A percentile compares a stretch with the other conserved stretches of the same genome.
Evolutionary conservation across 2,329 filamentous ascomycete species (phyloP).

Genomic region (Calonectria montana): DNA sequence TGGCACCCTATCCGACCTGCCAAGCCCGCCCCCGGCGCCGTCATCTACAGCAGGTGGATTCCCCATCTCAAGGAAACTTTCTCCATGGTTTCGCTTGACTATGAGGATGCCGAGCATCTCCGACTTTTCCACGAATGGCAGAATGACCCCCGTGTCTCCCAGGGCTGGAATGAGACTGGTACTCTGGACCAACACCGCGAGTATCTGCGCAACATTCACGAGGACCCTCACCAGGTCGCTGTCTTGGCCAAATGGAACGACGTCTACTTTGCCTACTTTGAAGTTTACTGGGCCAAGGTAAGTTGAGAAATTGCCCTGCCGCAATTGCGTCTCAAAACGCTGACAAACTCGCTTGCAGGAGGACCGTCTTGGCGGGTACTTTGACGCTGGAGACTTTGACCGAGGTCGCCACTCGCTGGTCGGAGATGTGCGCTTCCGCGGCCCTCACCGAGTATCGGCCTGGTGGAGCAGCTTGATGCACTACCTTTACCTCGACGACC

Average conservation of each 20-base stretch:
- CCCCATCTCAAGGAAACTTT: conserved; percentile 81
- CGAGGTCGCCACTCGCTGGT: conserved; percentile 69
- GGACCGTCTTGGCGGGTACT: conserved; percentile 67
- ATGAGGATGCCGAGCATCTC: conserved; percentile 71
- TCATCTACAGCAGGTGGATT: conserved; percentile 83
- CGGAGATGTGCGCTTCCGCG: conserved; percentile 69
- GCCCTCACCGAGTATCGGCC: conserved; percentile 69
- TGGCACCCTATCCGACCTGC: conserved; percentile 78
- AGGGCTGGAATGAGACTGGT: conserved; percentile 84
- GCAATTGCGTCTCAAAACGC: not conserved
- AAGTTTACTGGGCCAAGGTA: conserved; percentile 80
- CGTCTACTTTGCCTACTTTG: conserved; percentile 79
- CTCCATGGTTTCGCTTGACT: conserved; percentile 81
- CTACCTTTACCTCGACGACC: conserved; percentile 71
- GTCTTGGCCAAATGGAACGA: conserved; percentile 79
- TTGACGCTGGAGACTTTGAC: conserved; percentile 66
- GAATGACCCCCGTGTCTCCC: conserved; percentile 83
- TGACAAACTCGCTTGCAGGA: conserved; percentile 51
- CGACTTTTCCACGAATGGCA: conserved; percentile 82
- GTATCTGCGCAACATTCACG: conserved; percentile 76
- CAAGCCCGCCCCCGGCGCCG: conserved; percentile 76
- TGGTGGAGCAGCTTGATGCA: conserved; percentile 74
- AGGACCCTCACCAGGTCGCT: conserved; percentile 78
- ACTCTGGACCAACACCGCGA: conserved; percentile 79
- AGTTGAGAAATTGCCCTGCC: not conserved